Conservation (phyloP, 1,139 yeast genomes). For the Yamadazyma mexicana region DNA sequence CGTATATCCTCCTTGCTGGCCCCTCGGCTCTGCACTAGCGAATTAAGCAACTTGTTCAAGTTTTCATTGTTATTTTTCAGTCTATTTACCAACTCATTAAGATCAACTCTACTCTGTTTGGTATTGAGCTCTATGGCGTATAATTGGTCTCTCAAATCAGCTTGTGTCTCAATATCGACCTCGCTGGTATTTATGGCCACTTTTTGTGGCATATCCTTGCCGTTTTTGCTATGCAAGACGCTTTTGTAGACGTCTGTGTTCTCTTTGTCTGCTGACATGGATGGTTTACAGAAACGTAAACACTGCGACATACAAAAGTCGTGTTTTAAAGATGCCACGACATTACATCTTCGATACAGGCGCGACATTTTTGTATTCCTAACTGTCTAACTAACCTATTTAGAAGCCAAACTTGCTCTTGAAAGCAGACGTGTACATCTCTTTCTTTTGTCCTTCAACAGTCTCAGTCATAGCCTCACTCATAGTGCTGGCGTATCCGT, state of each 20-base stretch:
- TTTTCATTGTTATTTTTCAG: slow-evolving; percentile 44
- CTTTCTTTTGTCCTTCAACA: slow-evolving; percentile 50
- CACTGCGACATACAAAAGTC: slow-evolving; percentile 1
- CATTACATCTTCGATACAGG: not conserved
- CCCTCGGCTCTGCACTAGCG: slow-evolving; percentile 33
- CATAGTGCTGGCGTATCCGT: slow-evolving; percentile 57
- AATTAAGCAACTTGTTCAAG: slow-evolving; percentile 35
- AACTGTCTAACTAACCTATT: too few species aligned
- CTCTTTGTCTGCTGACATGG: not conserved
- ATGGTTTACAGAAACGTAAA: not conserved
- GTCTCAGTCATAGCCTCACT: slow-evolving; percentile 56
- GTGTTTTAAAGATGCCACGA: not conserved
- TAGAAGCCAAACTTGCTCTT: slow-evolving; percentile 53
- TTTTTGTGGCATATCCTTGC: too few species aligned
- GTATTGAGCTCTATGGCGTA: slow-evolving; percentile 33
- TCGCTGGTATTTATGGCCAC: too few species aligned
- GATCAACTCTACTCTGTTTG: slow-evolving; percentile 36
- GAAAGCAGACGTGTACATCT: slow-evolving; percentile 52
- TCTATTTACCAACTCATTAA: slow-evolving; percentile 39
- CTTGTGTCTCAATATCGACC: not conserved
- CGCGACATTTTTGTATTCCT: not conserved
- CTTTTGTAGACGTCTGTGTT: not conserved
- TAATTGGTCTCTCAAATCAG: slow-evolving; percentile 21
- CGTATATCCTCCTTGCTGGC: slow-evolving; percentile 8
- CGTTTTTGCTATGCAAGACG: slow-evolving; percentile 3